Conservation (phyloP, 2,329 filamentous ascomycete species). For the Botrytis elliptica region DNA sequence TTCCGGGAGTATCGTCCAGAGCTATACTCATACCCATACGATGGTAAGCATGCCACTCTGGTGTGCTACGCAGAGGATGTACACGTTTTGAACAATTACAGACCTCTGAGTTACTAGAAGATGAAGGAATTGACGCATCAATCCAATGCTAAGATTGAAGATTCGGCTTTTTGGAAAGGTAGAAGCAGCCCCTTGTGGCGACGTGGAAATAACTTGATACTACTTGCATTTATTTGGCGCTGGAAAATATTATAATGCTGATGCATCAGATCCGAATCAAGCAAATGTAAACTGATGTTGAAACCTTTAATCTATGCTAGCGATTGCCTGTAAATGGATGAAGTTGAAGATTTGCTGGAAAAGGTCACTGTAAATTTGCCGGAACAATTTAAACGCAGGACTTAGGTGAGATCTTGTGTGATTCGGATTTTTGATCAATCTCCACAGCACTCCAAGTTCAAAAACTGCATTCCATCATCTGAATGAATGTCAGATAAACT, state of each 20-base stretch:
- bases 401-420: background rate
- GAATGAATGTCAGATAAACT: background rate
- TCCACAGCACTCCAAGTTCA: background rate
- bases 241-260: background rate
- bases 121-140: too few species aligned
- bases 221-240: background rate
- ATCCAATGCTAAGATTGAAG: too few species aligned
- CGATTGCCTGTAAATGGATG: background rate
- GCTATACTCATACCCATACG: background rate
- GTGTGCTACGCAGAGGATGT: background rate
- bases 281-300: background rate
- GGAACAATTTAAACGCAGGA: background rate
- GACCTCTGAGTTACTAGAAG: too few species aligned
- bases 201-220: background rate
- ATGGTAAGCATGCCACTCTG: background rate
- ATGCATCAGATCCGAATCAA: background rate
- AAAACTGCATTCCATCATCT: constrained; percentile 6
- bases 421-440: background rate
- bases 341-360: background rate
- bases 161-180: background rate
- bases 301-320: background rate
- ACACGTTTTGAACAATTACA: too few species aligned
- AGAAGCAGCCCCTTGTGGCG: background rate
- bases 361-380: rapidly evolving
- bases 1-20: background rate